A percentile compares a stretch with the other conserved stretches of the same genome.
Conservation (phyloP, 306 rosid genomes). For the Fragaria nilgerrensis region DNA sequence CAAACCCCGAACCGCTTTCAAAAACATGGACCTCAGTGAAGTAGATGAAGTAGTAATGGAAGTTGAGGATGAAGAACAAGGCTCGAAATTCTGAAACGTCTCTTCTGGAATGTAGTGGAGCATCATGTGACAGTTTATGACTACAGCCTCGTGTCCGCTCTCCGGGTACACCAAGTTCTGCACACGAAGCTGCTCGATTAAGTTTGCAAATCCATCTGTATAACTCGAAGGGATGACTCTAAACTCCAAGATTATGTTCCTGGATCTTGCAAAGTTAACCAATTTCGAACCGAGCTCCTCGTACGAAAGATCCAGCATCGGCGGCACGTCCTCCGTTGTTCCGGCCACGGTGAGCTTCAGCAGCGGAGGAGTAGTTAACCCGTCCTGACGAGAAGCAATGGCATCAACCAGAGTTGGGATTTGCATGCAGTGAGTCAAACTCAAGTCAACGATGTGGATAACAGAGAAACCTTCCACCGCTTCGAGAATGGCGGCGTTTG, state of each 20-base stretch:
- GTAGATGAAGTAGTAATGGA: not conserved
- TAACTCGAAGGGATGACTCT: constrained; percentile 55
- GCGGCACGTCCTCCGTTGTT: constrained; percentile 49
- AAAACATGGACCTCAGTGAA: constrained; percentile 57
- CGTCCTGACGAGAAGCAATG: constrained; percentile 59
- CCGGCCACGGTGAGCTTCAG: constrained; percentile 65
- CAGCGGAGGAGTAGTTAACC: constrained; percentile 42
- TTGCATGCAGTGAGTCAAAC: constrained; percentile 93
- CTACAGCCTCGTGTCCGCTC: constrained; percentile 49
- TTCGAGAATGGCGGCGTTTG: constrained; percentile 71
- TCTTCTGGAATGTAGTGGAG: constrained; percentile 85
- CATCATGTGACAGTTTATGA: constrained; percentile 90
- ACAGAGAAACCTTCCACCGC: constrained; percentile 68
- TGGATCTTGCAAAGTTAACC: constrained; percentile 71
- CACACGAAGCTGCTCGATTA: constrained; percentile 64
- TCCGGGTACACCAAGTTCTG: constrained; percentile 52
- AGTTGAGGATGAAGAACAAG: not conserved
- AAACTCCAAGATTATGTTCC: constrained; percentile 62
- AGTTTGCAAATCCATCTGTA: constrained; percentile 56
- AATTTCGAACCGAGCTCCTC: constrained; percentile 66
- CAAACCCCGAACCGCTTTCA: constrained; percentile 53
- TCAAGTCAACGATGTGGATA: constrained; percentile 73
- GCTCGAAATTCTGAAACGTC: constrained; percentile 25
- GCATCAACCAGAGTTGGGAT: constrained; percentile 89
- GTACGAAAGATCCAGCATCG: constrained; percentile 65